Conservation (phyloP, 345 rosid genomes). For the Heritiera fomes region DNA sequence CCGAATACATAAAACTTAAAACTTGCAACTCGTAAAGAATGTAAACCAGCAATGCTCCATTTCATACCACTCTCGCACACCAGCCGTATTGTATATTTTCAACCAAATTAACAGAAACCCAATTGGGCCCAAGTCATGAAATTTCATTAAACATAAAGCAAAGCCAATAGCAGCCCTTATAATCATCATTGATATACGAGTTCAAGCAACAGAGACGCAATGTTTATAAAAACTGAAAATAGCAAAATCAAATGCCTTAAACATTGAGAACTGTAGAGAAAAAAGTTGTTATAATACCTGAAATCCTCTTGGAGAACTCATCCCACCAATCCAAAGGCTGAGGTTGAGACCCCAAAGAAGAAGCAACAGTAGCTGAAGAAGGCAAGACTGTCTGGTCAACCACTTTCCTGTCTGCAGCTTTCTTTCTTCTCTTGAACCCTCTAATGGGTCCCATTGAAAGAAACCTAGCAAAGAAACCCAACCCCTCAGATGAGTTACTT, state of each 20-base stretch:
- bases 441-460: constrained; percentile 28
- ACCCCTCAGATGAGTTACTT: not conserved
- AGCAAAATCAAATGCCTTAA: constrained; percentile 19
- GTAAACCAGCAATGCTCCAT: constrained; percentile 15
- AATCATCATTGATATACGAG: constrained; percentile 7
- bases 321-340: constrained; percentile 72
- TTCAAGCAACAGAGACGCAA: constrained; percentile 21
- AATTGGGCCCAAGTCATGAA: constrained; percentile 28
- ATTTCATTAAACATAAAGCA: constrained; percentile 14
- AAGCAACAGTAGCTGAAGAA: constrained; percentile 35
- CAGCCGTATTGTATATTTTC: not conserved
- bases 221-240: constrained; percentile 3
- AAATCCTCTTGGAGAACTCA: constrained; percentile 64
- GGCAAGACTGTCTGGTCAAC: constrained; percentile 60
- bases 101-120: constrained; percentile 29
- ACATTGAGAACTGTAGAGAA: constrained; percentile 11
- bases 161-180: constrained; percentile 12
- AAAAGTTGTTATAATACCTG: constrained; percentile 41
- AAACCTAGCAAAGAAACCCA: not conserved
- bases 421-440: constrained; percentile 52
- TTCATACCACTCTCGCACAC: not conserved
- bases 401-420: constrained; percentile 48
- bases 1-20: not conserved
- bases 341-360: constrained; percentile 36
- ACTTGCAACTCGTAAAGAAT: constrained; percentile 21